Conservation (phyloP, 2,329 filamentous ascomycete genomes). For the Sordariomycetes sp. region DNA sequence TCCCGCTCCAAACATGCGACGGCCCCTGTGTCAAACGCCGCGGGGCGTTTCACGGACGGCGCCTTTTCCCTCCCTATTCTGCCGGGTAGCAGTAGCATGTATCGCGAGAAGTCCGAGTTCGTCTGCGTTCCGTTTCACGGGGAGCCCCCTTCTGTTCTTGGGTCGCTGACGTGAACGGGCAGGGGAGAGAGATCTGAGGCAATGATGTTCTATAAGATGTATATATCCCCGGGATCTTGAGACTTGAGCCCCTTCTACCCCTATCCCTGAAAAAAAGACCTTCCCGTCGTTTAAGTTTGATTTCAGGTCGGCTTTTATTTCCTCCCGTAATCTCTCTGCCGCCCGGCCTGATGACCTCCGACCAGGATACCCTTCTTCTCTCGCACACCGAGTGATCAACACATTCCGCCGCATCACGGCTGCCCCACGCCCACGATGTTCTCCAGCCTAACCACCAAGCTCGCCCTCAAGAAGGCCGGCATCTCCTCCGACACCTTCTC, state of each 20-base stretch:
- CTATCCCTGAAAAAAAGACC: too few relatives aligned
- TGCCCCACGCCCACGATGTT: constrained; percentile 29
- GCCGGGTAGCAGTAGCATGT: too few relatives aligned
- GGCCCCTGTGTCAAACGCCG: constrained; percentile 1
- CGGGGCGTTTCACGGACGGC: constrained; percentile 1
- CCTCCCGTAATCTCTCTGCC: not conserved
- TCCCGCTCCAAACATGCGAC: not conserved
- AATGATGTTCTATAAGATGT: too few relatives aligned
- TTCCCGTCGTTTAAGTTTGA: not conserved
- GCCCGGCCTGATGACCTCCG: not conserved
- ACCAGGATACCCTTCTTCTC: not conserved
- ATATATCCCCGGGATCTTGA: too few relatives aligned
- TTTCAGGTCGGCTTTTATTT: not conserved
- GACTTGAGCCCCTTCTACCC: not conserved
- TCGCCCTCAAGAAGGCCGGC: constrained; percentile 47
- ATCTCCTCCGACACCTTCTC: constrained; percentile 39
- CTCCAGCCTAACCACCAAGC: constrained; percentile 43
- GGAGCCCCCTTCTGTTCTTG: too few relatives aligned
- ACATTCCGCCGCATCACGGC: constrained; percentile 7
- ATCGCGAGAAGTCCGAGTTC: too few relatives aligned
- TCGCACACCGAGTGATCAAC: not conserved
- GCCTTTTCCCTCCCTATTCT: not conserved
- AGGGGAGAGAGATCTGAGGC: not conserved
- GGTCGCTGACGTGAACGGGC: too few relatives aligned
- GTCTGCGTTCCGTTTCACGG: not conserved